Evolutionary conservation across 441 rosid species (phyloP).

Genomic region (Syzygium malaccense): DNA sequence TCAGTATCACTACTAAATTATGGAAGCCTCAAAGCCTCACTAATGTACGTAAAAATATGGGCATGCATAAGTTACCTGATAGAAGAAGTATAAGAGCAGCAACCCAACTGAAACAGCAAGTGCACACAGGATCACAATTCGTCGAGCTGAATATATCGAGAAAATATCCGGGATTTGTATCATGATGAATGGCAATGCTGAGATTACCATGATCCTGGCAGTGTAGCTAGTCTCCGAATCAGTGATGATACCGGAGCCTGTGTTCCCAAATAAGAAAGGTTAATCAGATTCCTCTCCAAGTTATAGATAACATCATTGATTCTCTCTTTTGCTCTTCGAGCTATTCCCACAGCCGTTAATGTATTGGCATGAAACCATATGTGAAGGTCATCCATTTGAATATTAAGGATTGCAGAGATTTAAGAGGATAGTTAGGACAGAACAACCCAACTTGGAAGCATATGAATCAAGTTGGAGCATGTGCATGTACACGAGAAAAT

Average conservation of each 20-base stretch:
- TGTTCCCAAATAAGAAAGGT: neutral
- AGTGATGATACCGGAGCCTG: constrained; percentile 17
- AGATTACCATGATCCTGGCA: constrained; percentile 15
- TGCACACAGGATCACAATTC: neutral
- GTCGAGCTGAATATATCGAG: neutral
- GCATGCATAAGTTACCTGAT: constrained; percentile 9
- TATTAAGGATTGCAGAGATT: neutral
- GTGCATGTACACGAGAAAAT: neutral
- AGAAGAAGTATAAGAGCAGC: constrained; percentile 12
- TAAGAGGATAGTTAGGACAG: neutral
- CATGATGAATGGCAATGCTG: constrained; percentile 10
- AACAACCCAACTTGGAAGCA: neutral
- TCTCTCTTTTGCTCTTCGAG: neutral
- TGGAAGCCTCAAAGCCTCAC: neutral
- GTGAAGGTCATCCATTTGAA: neutral
- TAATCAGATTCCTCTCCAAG: neutral
- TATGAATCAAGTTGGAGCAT: neutral
- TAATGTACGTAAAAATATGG: neutral
- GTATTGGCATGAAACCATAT: neutral
- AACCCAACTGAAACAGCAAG: neutral
- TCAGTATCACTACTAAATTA: neutral
- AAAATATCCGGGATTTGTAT: constrained; percentile 11
- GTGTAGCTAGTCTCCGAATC: constrained; percentile 20
- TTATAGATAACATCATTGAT: neutral
- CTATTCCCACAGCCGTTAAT: neutral